A percentile compares a stretch with the other conserved stretches of the same genome.
phyloP scores from a whole-genome alignment of 179 eudicot genomes.

The Drosera spatulata region DNA sequence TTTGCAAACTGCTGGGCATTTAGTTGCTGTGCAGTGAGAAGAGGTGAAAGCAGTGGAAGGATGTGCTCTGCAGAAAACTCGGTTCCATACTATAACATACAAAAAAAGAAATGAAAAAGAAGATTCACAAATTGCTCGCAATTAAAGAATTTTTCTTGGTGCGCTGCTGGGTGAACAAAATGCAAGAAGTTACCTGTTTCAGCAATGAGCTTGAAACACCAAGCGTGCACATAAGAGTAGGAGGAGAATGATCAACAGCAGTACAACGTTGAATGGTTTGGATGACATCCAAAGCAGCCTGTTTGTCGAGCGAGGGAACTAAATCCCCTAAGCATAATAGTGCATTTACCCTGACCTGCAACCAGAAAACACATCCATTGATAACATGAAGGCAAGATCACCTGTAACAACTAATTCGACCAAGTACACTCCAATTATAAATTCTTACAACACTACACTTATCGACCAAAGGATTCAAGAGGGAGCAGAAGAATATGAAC shows the following conservation, averaged over 20 bases:
- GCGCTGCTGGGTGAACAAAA: not conserved
- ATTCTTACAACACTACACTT: no score
- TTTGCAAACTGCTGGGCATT: constrained; percentile 97
- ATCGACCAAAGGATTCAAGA: no score
- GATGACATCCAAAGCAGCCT: constrained; percentile 52
- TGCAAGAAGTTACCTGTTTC: constrained; percentile 54
- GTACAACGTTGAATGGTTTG: constrained; percentile 95
- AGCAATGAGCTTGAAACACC: constrained; percentile 76
- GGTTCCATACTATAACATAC: constrained; percentile 52
- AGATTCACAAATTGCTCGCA: not conserved
- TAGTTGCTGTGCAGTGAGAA: constrained; percentile 75
- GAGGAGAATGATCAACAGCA: constrained; percentile 88
- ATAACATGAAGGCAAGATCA: no score
- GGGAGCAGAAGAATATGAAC: no score
- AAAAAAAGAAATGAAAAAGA: constrained; percentile 1
- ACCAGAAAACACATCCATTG: constrained; percentile 6
- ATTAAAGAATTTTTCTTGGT: not conserved
- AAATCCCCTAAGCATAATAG: constrained; percentile 79
- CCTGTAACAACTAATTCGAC: no score
- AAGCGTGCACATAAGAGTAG: constrained; percentile 97
- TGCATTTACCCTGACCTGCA: constrained; percentile 96
- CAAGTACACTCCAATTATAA: no score
- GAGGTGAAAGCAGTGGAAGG: constrained; percentile 77
- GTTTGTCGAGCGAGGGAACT: constrained; percentile 75
- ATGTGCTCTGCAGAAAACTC: constrained; percentile 89